Conservation (phyloP, 257 asterid genomes). For the Scutellaria galericulata region DNA sequence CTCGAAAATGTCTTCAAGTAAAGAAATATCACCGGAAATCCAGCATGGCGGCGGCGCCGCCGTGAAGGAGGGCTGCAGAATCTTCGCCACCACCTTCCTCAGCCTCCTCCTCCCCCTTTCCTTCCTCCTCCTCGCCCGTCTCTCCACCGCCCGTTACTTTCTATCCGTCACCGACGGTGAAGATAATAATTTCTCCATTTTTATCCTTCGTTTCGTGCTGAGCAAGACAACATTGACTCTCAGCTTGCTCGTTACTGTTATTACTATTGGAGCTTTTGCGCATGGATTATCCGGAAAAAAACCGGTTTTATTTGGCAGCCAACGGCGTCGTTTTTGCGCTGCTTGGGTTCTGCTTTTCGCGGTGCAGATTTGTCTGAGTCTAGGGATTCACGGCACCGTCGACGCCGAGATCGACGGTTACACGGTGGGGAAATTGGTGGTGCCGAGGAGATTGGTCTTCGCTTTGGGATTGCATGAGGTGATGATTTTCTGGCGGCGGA, state of each 20-base stretch:
- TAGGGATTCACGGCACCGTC: constrained; percentile 57
- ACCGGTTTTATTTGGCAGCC: not conserved
- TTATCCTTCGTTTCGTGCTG: constrained; percentile 28
- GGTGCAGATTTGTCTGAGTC: constrained; percentile 48
- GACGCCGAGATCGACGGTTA: constrained; percentile 43
- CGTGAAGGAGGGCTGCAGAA: constrained; percentile 44
- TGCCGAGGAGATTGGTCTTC: constrained; percentile 42
- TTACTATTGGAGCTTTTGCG: constrained; percentile 43
- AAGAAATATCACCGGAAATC: not conserved
- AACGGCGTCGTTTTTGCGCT: constrained; percentile 34
- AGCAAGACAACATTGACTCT: constrained; percentile 39
- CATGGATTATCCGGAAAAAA: constrained; percentile 31
- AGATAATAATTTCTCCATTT: not conserved
- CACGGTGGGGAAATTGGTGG: constrained; percentile 23
- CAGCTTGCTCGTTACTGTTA: constrained; percentile 39
- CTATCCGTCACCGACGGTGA: constrained; percentile 13
- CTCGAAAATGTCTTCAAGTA: constrained; percentile 28
- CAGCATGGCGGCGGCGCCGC: constrained; percentile 23
- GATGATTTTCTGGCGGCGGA: constrained; percentile 55
- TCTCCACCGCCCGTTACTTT: constrained; percentile 55
- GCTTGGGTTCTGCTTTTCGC: constrained; percentile 50
- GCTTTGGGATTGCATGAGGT: constrained; percentile 70
- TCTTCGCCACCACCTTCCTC: constrained; percentile 54
- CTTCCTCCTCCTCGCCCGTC: constrained; percentile 66
- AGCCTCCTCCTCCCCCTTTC: constrained; percentile 76